These are phyloP conservation scores for Coemansia sp. DNA, from an alignment of 192 early-diverging fungal species.

Conservation along the genomic window DNA sequence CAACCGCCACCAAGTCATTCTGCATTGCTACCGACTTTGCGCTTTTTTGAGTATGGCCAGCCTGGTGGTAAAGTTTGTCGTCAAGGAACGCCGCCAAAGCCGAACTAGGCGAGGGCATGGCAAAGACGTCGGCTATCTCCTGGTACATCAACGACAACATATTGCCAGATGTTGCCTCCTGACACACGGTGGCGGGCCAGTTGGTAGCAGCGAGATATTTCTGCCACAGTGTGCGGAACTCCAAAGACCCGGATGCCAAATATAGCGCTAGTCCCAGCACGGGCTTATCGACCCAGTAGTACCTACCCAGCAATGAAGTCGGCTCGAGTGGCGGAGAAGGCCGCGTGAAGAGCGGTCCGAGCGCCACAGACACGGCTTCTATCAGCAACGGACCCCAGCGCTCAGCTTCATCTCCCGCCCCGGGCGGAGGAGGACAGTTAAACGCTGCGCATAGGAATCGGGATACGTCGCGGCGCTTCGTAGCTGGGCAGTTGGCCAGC, in stretches of 20 bases:
- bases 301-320: neutral
- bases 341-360: neutral
- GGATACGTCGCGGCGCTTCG: slow-evolving; percentile 6
- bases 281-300: slow-evolving; percentile 30
- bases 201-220: neutral
- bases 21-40: neutral
- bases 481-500: slow-evolving; percentile 25
- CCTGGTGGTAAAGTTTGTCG: neutral
- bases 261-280: neutral
- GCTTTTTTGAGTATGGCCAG: neutral
- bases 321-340: neutral
- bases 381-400: slow-evolving; percentile 8
- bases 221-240: neutral
- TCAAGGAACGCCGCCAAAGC: neutral
- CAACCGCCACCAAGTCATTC: neutral
- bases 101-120: neutral
- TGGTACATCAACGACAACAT: neutral
- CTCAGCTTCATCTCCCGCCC: neutral
- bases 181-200: neutral
- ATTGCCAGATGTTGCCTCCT: neutral
- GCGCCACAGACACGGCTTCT: neutral
- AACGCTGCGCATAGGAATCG: slow-evolving; percentile 18
- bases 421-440: neutral
- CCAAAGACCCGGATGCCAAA: neutral
- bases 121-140: slow-evolving; percentile 7